Percentiles rank a stretch among this genome's conserved stretches.
These are phyloP conservation scores for Sclerotinia trifoliorum DNA, from an alignment of 2,329 filamentous ascomycete species.

Conservation along the genomic window DNA sequence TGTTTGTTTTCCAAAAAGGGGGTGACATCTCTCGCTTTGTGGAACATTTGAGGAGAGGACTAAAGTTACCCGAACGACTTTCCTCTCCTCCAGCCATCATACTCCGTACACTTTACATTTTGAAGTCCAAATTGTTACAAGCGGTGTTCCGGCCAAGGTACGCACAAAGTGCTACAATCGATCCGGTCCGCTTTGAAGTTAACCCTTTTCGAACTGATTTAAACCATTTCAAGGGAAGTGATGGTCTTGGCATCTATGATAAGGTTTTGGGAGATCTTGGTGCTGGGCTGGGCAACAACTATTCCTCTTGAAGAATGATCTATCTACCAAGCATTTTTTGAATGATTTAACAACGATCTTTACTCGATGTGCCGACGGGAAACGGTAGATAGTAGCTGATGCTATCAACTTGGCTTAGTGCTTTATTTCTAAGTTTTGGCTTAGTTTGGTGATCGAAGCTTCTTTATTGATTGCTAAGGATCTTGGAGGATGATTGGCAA, in stretches of 20 bases:
- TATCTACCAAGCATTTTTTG: neutral
- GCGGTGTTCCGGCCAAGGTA: conserved; percentile 17
- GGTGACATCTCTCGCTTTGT: neutral
- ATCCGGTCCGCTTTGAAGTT: conserved; percentile 5
- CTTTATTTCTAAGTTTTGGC: neutral
- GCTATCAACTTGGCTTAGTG: conserved; percentile 7
- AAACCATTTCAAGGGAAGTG: neutral
- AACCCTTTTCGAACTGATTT: neutral
- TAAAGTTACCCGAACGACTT: neutral
- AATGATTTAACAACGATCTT: neutral
- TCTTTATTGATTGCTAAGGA: conserved; percentile 1
- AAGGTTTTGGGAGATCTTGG: conserved; percentile 12
- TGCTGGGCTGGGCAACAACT: conserved; percentile 10
- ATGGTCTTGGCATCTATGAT: conserved; percentile 18
- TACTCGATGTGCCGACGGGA: neutral
- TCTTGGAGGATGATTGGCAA: neutral
- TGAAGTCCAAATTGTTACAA: conserved; percentile 1
- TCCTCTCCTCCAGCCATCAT: neutral
- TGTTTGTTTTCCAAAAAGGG: neutral
- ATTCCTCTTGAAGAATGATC: conserved; percentile 1
- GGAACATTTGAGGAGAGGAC: neutral
- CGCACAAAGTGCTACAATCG: conserved; percentile 5
- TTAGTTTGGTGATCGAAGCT: neutral
- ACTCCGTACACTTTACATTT: conserved; percentile 3
- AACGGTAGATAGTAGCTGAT: conserved; percentile 10